Base-by-base conservation (phyloP, 768 basidiomycete genomes). In the Tylopilus balloui region DNA sequence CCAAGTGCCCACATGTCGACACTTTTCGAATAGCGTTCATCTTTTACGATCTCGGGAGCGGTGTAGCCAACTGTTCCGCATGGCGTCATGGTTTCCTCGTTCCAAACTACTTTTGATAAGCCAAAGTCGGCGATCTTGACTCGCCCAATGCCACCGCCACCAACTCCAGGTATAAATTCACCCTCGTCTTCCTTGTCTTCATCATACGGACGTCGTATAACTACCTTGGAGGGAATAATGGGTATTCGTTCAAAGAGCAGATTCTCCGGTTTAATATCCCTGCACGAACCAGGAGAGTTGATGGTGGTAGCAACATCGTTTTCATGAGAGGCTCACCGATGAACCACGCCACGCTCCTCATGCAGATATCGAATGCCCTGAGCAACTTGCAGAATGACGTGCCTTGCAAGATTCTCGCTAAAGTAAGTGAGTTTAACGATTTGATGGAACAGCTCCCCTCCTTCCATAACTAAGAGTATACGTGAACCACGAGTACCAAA, bases 1-100 rank as follows among this genome's bases (percentile, higher is more conserved):
- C 96, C 96, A 31, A 99, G 73, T 2, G 96, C 96, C 96, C 96
- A 99, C 96, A 98, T 97, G 65, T 99, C 96, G 47, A 98, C 95
- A 61, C 88, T 92, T 70, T 93, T 94, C 66, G 83, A 88, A 66
- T 95, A 95, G 24, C 92, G 79, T 71, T 99, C 95, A 64, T 98
- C 96, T 71, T 97, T 98, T 60, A 99, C 96, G 53, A 99, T 99
- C 71, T 99, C 96, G 6, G 96, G 96, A 6, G 96, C 96, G 3
- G 96, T 99, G 69, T 99, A 99, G 19, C 96, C 96, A 27, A 99
- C 95, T 3, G 96, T 99, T n/a, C 96, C 96, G 62, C 96, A 99
- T 19, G 96, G 96, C 13, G 96, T 99, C 88, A 91, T 94, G 6
- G 96, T 99, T 64, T 97, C 86, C 63, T 98, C 96, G 64, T 95